Base-by-base conservation (phyloP, 2,329 filamentous ascomycete species). In the Alternaria ventricosa region DNA sequence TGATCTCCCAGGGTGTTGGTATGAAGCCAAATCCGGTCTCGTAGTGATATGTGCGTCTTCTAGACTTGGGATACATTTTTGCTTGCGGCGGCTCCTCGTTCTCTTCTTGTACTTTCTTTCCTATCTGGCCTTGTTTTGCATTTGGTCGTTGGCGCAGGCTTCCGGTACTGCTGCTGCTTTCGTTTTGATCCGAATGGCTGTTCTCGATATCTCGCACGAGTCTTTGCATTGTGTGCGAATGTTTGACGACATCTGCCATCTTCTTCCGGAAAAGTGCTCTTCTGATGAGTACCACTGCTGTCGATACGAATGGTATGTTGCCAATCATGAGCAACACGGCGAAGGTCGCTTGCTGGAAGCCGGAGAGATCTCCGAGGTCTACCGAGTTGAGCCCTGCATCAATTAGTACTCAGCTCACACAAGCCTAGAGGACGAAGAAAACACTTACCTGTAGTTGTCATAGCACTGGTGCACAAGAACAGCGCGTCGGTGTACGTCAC, bases 1-100 rank as follows among this genome's bases (percentile, higher is more conserved):
- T 70, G 1, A 71, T 75, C 27, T 78, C 74, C 75, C 75, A 78
- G 1, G 74, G 74, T 22, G 72, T 72, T 6, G 75, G 74, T n/a
- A 77, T 66, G 15, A 74, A 73, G 10, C 72, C 73, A 47, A 73
- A 74, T 2, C 73, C 73, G 1, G 70, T 68, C 20, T 73, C 68
- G 44, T 76, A 71, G 33, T 78, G 70, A 27, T 70, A 75, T 0
- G 62, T 74, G 5, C 72, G 63, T 50, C 66, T 54, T 36, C 57
- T 68, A 7, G 58, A 62, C n/a, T 71, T 45, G 3, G 69, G 63
- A 12, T 69, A 63, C 23, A 28, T 55, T 15, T 66, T 65, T 8
- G 44, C 11, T 12, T 66, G 69, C 1, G 55, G 51, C 1, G 61
- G 23, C 47, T 49, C 15, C 20, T 61, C 36, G n/a, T 57, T 18